A percentile compares a stretch with the other conserved stretches of the same genome.
These are phyloP conservation scores for Pythium folliculosum DNA, from an alignment of 352 stramenopile species.

Conservation along the genomic window DNA sequence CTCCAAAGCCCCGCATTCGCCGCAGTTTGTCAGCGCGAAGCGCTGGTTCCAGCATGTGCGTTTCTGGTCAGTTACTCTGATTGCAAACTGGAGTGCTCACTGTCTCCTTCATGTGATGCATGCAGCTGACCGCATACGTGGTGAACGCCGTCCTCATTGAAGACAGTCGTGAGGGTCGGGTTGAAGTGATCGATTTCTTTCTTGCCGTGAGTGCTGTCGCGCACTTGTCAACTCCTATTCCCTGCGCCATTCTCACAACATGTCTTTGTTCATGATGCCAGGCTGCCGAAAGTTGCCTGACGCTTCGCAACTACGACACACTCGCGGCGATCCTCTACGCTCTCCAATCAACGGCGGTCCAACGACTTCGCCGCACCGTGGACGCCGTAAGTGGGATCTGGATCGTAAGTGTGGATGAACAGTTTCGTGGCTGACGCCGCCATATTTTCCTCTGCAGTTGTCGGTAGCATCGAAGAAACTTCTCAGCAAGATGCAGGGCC, in stretches of 20 bases:
- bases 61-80: neutral
- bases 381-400: slow-evolving; percentile 54
- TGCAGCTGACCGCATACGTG: slow-evolving; percentile 77
- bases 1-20: slow-evolving; percentile 55
- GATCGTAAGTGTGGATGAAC: neutral
- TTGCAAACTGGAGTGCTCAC: no score
- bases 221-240: neutral
- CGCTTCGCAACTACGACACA: slow-evolving; percentile 82
- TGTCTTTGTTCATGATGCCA: slow-evolving; percentile 20
- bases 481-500: slow-evolving; percentile 76
- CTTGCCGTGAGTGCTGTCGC: slow-evolving; percentile 43
- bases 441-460: slow-evolving; percentile 35
- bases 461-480: slow-evolving; percentile 62
- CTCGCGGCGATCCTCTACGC: slow-evolving; percentile 85
- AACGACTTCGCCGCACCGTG: slow-evolving; percentile 73
- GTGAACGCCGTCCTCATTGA: slow-evolving; percentile 80
- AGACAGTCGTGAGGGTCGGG: slow-evolving; percentile 61
- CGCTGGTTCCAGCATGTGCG: slow-evolving; percentile 87
- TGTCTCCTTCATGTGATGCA: neutral
- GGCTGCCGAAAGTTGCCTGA: slow-evolving; percentile 69
- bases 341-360: slow-evolving; percentile 85
- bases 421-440: neutral
- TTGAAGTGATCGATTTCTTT: slow-evolving; percentile 80
- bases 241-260: neutral
- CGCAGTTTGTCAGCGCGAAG: slow-evolving; percentile 64